Evolutionary conservation across 352 stramenopile species (phyloP).

Genomic region (Globisporangium nodosum): DNA sequence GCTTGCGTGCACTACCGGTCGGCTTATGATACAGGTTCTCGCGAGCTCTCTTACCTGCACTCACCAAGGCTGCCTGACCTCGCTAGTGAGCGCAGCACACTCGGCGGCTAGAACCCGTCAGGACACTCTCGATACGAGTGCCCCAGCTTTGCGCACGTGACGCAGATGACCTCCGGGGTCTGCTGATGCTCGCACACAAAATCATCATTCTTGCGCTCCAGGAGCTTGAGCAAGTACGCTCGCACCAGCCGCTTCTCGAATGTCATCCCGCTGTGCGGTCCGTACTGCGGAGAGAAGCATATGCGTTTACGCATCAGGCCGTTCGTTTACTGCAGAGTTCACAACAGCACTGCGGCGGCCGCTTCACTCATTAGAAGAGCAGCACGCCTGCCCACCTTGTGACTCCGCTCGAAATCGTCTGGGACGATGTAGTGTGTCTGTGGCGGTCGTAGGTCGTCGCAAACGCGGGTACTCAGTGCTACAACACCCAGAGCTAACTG

Average conservation of each 20-base stretch:
- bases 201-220: constrained; percentile 21
- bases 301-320: too few species aligned
- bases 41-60: too few species aligned
- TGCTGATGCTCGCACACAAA: neutral
- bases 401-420: constrained; percentile 38
- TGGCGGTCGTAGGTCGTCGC: neutral
- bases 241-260: constrained; percentile 48
- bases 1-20: too few species aligned
- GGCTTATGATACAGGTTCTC: too few species aligned
- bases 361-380: neutral
- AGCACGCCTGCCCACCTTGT: constrained; percentile 22
- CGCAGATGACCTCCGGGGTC: constrained; percentile 36
- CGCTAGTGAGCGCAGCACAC: too few species aligned
- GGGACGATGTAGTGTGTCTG: constrained; percentile 46
- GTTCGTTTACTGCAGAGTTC: neutral
- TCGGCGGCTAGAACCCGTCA: constrained; percentile 38
- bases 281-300: constrained; percentile 28
- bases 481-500: too few species aligned
- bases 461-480: too few species aligned
- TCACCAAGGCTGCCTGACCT: too few species aligned
- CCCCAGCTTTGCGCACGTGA: constrained; percentile 40
- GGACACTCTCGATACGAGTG: constrained; percentile 49
- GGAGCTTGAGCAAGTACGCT: constrained; percentile 49
- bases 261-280: constrained; percentile 52
- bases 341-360: neutral